phyloP scores from a whole-genome alignment of 306 rosid species.

The Bauhinia variegata region DNA sequence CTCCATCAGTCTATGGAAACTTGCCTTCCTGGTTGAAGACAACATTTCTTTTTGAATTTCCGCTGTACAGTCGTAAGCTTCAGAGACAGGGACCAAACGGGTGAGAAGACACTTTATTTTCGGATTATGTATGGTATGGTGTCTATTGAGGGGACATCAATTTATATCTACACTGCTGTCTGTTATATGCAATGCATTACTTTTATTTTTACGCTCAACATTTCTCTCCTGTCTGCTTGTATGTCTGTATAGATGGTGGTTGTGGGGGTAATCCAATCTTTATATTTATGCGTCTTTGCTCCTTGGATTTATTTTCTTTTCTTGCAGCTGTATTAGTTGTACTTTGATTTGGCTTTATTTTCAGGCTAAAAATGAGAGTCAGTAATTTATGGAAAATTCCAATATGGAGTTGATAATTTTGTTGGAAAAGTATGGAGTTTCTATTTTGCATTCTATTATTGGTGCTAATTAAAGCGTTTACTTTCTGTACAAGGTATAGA shows the following conservation, averaged over 20 bases:
- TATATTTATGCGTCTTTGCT: neutral
- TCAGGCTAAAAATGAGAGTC: neutral
- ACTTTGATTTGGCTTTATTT: neutral
- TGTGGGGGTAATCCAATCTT: too few species aligned
- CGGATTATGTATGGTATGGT: too few species aligned
- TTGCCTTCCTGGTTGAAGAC: slow-evolving; percentile 81
- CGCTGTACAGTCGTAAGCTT: slow-evolving; percentile 75
- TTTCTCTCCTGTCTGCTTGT: too few species aligned
- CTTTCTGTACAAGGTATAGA: slow-evolving; percentile 73
- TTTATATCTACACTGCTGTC: too few species aligned
- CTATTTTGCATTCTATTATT: slow-evolving; percentile 3
- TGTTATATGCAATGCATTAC: too few species aligned
- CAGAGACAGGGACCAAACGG: slow-evolving; percentile 53
- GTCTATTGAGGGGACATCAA: too few species aligned
- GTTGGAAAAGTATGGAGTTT: slow-evolving; percentile 36
- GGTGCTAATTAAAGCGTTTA: slow-evolving; percentile 31
- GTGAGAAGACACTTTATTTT: slow-evolving; percentile 56
- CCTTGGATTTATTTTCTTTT: too few species aligned
- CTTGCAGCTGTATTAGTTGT: too few species aligned
- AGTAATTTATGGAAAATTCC: neutral
- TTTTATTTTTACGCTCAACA: too few species aligned
- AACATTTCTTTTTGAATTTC: slow-evolving; percentile 74
- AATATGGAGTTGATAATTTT: slow-evolving; percentile 1
- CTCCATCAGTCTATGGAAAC: slow-evolving; percentile 66
- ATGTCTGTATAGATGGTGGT: too few species aligned